Evolutionary conservation across 2,329 filamentous ascomycete genomes (phyloP).

Genomic region (Aspergillus sp.): DNA sequence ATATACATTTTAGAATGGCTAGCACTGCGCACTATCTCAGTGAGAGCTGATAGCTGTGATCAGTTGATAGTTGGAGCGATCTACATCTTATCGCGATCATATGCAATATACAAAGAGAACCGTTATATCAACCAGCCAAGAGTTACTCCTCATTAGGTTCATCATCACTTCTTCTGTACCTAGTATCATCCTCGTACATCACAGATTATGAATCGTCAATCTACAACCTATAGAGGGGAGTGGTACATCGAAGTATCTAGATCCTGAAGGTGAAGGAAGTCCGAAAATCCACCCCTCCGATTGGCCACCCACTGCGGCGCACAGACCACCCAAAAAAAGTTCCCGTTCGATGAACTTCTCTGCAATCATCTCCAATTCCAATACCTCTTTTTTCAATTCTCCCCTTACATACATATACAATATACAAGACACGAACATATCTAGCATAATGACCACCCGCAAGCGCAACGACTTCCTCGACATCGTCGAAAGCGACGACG

Average conservation of each 20-base stretch:
- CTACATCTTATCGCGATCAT: too few relatives aligned
- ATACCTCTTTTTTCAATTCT: too few relatives aligned
- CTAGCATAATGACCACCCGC: constrained; percentile 37
- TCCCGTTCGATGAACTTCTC: not conserved
- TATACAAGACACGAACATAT: not conserved
- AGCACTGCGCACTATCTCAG: not conserved
- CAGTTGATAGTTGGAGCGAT: too few relatives aligned
- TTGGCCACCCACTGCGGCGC: constrained; percentile 3
- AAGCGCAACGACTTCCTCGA: constrained; percentile 45
- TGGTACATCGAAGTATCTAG: too few relatives aligned
- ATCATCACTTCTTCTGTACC: too few relatives aligned
- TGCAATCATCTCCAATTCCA: not conserved
- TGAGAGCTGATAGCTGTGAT: not conserved
- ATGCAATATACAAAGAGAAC: too few relatives aligned
- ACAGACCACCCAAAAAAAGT: constrained; percentile 25
- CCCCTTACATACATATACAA: not conserved
- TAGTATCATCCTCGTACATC: too few relatives aligned
- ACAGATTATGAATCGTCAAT: too few relatives aligned
- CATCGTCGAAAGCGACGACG: constrained; percentile 40
- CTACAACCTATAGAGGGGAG: too few relatives aligned
- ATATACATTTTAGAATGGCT: not conserved
- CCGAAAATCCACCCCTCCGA: constrained; percentile 6
- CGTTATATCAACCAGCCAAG: too few relatives aligned
- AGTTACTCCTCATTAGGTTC: too few relatives aligned
- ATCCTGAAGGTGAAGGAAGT: not conserved